A percentile compares a stretch with the other conserved stretches of the same genome.
These are phyloP conservation scores for Berkeleyomyces basicola DNA, from an alignment of 2,329 filamentous ascomycete species.

Conservation along the genomic window DNA sequence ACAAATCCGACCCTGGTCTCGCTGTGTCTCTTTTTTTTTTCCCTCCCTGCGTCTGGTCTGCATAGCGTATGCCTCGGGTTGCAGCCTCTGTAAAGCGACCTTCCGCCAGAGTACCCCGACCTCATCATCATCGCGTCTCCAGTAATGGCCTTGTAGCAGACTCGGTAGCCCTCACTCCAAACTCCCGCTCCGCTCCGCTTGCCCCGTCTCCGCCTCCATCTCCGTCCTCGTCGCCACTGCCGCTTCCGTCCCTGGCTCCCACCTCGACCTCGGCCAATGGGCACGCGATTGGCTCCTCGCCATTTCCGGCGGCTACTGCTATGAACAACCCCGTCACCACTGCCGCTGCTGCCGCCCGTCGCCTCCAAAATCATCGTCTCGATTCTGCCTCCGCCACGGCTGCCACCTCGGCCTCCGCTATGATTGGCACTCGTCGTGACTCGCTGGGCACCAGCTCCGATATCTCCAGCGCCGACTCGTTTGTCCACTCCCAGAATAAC, in stretches of 20 bases:
- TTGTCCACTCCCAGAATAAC: slow-evolving; percentile 23
- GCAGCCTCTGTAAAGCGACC: slow-evolving; percentile 44
- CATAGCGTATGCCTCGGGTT: slow-evolving; percentile 42
- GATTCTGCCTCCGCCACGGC: background rate
- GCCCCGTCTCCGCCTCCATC: background rate
- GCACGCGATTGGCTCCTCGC: slow-evolving; percentile 11
- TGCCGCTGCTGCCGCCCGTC: slow-evolving; percentile 13
- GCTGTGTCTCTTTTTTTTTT: background rate
- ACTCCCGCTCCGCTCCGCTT: slow-evolving; percentile 22
- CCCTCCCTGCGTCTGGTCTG: slow-evolving; percentile 3
- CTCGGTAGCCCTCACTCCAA: slow-evolving; percentile 2
- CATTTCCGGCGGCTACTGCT: slow-evolving; percentile 13
- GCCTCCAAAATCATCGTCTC: background rate
- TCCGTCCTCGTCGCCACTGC: background rate
- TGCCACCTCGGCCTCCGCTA: background rate
- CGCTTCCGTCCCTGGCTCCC: background rate
- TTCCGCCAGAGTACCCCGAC: slow-evolving; percentile 38
- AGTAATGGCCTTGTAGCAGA: slow-evolving; percentile 64
- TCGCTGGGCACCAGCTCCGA: slow-evolving; percentile 38
- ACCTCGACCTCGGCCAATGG: slow-evolving; percentile 12
- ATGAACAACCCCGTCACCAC: slow-evolving; percentile 22
- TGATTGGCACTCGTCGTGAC: slow-evolving; percentile 15
- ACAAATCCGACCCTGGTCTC: background rate
- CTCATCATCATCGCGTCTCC: slow-evolving; percentile 42
- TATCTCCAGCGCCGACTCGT: slow-evolving; percentile 26